Conservation (phyloP, 257 asterid genomes). For the Echium plantagineum region DNA sequence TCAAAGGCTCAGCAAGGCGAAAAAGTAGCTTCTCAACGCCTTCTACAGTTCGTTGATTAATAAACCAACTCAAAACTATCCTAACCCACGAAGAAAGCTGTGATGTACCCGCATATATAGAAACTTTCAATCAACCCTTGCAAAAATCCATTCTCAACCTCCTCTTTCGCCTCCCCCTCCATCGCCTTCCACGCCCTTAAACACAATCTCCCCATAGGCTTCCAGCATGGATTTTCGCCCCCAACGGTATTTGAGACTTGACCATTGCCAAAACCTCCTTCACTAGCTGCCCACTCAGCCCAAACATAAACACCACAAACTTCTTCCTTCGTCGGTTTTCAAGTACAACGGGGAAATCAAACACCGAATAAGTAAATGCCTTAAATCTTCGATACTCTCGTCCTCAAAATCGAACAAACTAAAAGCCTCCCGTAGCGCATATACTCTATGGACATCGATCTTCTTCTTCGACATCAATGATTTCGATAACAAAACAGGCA, state of each 20-base stretch:
- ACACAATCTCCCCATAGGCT: constrained; percentile 80
- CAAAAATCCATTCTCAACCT: constrained; percentile 62
- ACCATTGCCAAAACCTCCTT: constrained; percentile 89
- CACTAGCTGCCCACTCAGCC: constrained; percentile 57
- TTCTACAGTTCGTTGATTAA: constrained; percentile 54
- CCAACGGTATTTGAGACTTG: constrained; percentile 81
- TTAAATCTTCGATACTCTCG: constrained; percentile 91
- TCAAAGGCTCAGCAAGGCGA: constrained; percentile 75
- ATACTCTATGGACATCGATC: constrained; percentile 75
- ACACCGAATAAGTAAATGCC: constrained; percentile 68
- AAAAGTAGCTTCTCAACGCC: constrained; percentile 81
- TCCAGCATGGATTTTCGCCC: constrained; percentile 71
- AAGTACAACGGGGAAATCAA: constrained; percentile 74
- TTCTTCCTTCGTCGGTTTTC: constrained; percentile 79
- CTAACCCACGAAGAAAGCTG: constrained; percentile 59
- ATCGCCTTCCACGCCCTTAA: constrained; percentile 72
- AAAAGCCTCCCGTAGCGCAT: constrained; percentile 63
- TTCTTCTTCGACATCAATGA: constrained; percentile 79
- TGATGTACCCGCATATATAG: constrained; percentile 54
- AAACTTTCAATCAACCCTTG: constrained; percentile 66
- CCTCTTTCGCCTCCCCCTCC: constrained; percentile 51
- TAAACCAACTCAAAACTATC: constrained; percentile 58
- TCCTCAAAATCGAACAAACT: constrained; percentile 88
- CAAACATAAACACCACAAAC: constrained; percentile 62
- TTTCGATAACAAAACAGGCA: constrained; percentile 73